Conservation (phyloP, 2,329 filamentous ascomycete genomes). For the Ophiostoma piceae region DNA sequence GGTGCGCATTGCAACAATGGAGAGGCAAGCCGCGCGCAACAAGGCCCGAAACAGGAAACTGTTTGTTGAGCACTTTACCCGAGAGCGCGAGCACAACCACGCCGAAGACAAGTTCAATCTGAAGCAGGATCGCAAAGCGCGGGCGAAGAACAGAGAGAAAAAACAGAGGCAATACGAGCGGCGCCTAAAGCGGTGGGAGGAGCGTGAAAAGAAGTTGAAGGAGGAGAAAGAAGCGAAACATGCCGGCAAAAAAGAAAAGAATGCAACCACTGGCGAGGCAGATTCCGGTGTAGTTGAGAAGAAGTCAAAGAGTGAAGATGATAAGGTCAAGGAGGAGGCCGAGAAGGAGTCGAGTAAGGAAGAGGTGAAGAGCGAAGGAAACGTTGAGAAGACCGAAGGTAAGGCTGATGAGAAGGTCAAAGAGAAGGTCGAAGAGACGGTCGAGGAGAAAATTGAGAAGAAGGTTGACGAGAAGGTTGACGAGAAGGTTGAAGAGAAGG, state of each 20-base stretch:
- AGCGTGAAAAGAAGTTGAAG: slow-evolving; percentile 19
- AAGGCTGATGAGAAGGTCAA: neutral
- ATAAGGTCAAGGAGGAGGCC: too few relatives aligned
- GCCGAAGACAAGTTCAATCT: slow-evolving; percentile 24
- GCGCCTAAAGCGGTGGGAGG: neutral
- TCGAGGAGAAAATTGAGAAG: too few relatives aligned
- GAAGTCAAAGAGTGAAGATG: too few relatives aligned
- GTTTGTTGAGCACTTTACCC: slow-evolving; percentile 41
- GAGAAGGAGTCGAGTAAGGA: too few relatives aligned
- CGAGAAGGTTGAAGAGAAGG: slow-evolving; percentile 35
- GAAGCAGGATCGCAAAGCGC: neutral
- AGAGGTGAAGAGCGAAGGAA: too few relatives aligned
- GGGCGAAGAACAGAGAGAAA: neutral
- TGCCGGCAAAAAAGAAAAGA: neutral
- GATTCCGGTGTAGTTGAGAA: neutral
- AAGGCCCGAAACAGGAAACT: slow-evolving; percentile 43
- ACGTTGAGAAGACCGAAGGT: too few relatives aligned
- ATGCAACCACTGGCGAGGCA: neutral
- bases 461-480: slow-evolving; percentile 24
- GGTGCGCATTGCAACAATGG: slow-evolving; percentile 44
- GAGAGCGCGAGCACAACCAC: slow-evolving; percentile 32
- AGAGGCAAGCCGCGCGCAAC: slow-evolving; percentile 40
- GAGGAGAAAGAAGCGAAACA: slow-evolving; percentile 31
- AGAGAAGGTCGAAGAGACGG: neutral
- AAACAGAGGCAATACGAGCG: neutral